phyloP scores from a whole-genome alignment of 2,329 filamentous ascomycete genomes.

The Aspergillus sp. region DNA sequence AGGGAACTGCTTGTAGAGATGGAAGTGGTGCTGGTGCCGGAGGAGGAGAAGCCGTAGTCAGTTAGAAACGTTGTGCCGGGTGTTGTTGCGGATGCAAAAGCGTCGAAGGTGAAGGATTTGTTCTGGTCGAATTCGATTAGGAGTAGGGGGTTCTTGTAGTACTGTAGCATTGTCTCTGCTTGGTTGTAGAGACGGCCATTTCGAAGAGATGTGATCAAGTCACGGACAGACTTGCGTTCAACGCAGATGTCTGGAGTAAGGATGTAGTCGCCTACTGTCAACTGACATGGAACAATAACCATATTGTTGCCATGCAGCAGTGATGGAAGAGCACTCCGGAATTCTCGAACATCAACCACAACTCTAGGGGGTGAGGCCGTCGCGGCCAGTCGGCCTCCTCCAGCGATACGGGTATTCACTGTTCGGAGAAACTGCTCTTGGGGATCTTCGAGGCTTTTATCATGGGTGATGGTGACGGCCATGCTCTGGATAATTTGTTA shows the following conservation, averaged over 20 bases:
- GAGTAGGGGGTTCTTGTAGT: constrained; percentile 86
- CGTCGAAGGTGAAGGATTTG: constrained; percentile 92
- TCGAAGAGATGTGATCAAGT: constrained; percentile 85
- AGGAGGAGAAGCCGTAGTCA: constrained; percentile 50
- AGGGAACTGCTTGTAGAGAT: constrained; percentile 55
- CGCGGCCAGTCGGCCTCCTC: constrained; percentile 76
- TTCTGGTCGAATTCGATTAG: constrained; percentile 98
- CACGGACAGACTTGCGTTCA: constrained; percentile 88
- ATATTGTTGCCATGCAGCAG: constrained; percentile 85
- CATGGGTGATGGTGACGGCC: constrained; percentile 78
- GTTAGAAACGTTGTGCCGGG: constrained; percentile 35
- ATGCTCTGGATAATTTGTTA: constrained; percentile 53
- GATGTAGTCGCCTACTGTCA: constrained; percentile 96
- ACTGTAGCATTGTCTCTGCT: constrained; percentile 86
- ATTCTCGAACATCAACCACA: constrained; percentile 93
- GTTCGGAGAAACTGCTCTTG: constrained; percentile 91
- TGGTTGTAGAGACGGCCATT: constrained; percentile 90
- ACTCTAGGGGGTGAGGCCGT: constrained; percentile 85
- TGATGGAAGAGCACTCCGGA: constrained; percentile 86
- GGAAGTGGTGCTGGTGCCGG: constrained; percentile 44
- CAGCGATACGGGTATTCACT: constrained; percentile 93
- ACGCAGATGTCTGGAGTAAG: constrained; percentile 86
- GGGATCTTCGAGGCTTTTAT: constrained; percentile 69
- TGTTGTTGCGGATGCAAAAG: constrained; percentile 42
- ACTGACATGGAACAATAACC: constrained; percentile 85